These are phyloP conservation scores for Nemophila menziesii DNA, from an alignment of 257 asterid genomes.

Conservation along the genomic window DNA sequence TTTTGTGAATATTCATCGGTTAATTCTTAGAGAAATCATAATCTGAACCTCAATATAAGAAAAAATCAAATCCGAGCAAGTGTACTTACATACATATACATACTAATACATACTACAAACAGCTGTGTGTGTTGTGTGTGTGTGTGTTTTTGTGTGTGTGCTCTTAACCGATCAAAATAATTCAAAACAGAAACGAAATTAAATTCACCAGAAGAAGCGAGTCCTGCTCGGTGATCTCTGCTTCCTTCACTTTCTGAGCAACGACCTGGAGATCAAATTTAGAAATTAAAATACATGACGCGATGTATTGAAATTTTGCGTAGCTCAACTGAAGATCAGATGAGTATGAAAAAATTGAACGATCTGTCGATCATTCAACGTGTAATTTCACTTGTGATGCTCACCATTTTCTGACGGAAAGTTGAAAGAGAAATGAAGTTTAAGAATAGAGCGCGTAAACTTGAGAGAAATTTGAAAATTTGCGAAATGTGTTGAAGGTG, in stretches of 20 bases:
- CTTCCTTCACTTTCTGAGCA: slow-evolving; percentile 72
- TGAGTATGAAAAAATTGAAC: not conserved
- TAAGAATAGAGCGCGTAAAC: slow-evolving; percentile 2
- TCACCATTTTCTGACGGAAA: slow-evolving; percentile 30
- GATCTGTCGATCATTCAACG: not conserved
- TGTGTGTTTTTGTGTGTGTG: too few species aligned
- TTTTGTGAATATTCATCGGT: too few species aligned
- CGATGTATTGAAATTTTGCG: not conserved
- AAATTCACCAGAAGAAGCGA: slow-evolving; percentile 64
- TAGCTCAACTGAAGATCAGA: slow-evolving; percentile 5
- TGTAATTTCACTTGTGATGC: slow-evolving; percentile 4
- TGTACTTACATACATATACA: too few species aligned
- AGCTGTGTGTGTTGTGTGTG: too few species aligned
- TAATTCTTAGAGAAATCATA: too few species aligned
- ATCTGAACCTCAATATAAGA: too few species aligned
- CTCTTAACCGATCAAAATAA: not conserved
- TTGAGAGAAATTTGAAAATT: slow-evolving; percentile 1
- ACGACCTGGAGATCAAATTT: slow-evolving; percentile 42
- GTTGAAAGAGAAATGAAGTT: slow-evolving; percentile 11
- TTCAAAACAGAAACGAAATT: not conserved
- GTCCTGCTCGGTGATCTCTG: slow-evolving; percentile 94
- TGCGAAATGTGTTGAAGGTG: not conserved
- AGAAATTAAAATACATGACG: too few species aligned
- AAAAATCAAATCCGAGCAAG: too few species aligned
- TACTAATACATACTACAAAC: too few species aligned